A percentile compares a stretch with the other conserved stretches of the same genome.
Conservation (phyloP, 441 rosid genomes). For the Populus hybrid region DNA sequence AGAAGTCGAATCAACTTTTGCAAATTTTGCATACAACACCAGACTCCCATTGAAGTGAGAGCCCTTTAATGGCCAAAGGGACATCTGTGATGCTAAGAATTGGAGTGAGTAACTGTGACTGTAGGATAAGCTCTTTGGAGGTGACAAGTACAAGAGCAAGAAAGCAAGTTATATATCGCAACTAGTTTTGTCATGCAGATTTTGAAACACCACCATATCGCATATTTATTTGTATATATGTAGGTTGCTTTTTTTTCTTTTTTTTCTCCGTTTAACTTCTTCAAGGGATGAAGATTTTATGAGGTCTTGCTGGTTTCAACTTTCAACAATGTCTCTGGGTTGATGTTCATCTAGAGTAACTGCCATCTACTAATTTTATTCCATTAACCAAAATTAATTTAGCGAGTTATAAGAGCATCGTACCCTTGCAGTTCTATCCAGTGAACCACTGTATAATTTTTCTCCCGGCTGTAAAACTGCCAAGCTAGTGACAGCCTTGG, state of each 20-base stretch:
- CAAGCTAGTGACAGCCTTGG: slow-evolving; percentile 66
- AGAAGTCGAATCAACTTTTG: not conserved
- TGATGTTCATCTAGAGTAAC: not conserved
- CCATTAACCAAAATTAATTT: not conserved
- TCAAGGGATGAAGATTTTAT: not conserved
- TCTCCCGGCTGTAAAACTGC: slow-evolving; percentile 53
- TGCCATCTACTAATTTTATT: not conserved
- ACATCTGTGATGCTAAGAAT: not conserved
- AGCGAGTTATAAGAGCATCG: slow-evolving; percentile 6
- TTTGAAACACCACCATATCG: not conserved
- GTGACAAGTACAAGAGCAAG: no score
- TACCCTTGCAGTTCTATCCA: slow-evolving; percentile 66
- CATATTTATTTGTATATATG: not conserved
- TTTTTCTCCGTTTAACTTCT: not conserved
- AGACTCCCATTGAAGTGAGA: not conserved
- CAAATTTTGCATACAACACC: not conserved
- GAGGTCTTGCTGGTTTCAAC: not conserved
- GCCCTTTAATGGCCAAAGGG: not conserved
- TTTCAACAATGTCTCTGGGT: not conserved
- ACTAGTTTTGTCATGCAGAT: no score
- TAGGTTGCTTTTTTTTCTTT: not conserved
- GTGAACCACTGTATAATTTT: slow-evolving; percentile 63
- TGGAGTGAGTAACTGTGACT: not conserved
- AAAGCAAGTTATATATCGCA: no score
- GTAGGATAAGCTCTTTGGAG: no score